Conservation (phyloP, 2,329 filamentous ascomycete species). For the Fusarium domesticum region DNA sequence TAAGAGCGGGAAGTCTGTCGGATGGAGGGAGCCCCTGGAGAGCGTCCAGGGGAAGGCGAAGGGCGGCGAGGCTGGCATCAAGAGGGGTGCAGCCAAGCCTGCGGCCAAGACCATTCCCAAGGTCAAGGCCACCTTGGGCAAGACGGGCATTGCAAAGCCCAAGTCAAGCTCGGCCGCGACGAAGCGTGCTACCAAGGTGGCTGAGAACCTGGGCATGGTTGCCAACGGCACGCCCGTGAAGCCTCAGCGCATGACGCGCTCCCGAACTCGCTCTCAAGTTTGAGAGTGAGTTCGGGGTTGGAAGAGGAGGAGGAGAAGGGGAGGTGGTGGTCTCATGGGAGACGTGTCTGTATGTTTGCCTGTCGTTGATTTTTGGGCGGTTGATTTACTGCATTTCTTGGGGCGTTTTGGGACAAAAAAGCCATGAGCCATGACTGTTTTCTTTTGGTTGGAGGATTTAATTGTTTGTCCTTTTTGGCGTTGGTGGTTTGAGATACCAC, state of each 20-base stretch:
- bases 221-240: slow-evolving; percentile 37
- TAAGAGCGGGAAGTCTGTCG: slow-evolving; percentile 31
- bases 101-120: slow-evolving; percentile 22
- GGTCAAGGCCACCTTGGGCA: slow-evolving; percentile 22
- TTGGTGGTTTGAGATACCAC: neutral
- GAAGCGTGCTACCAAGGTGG: slow-evolving; percentile 29
- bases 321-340: neutral
- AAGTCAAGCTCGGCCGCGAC: slow-evolving; percentile 15
- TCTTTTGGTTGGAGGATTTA: neutral
- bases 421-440: too few species aligned
- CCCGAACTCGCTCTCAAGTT: slow-evolving; percentile 26
- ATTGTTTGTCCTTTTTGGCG: neutral
- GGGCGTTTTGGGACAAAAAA: too few species aligned
- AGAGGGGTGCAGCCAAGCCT: slow-evolving; percentile 9
- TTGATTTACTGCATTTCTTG: neutral
- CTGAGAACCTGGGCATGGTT: slow-evolving; percentile 34
- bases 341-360: neutral
- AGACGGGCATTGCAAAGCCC: slow-evolving; percentile 33
- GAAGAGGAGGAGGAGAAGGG: neutral
- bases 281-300: slow-evolving; percentile 10
- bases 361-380: too few species aligned
- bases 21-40: slow-evolving; percentile 36
- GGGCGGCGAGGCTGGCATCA: neutral
- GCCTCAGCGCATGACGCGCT: slow-evolving; percentile 31
- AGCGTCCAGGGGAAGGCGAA: slow-evolving; percentile 24